These are phyloP conservation scores for Solanum hybrid DNA, from an alignment of 305 asterid genomes.

Conservation along the genomic window DNA sequence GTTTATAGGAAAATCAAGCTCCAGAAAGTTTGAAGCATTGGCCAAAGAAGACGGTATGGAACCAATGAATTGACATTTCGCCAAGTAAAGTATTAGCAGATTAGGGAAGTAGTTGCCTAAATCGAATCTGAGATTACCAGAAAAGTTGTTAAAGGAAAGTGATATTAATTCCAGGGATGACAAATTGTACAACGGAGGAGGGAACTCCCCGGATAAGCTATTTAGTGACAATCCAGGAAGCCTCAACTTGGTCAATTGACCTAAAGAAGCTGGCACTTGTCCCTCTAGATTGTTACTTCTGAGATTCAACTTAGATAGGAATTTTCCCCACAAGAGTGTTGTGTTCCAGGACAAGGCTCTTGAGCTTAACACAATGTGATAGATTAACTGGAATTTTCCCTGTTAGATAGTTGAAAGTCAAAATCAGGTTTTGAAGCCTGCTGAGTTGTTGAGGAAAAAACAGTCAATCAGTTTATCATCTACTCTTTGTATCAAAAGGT, in stretches of 20 bases:
- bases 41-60: constrained; percentile 15
- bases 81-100: not conserved
- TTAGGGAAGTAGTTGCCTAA: no score
- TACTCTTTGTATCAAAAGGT: no score
- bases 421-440: constrained; percentile 19
- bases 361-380: constrained; percentile 13
- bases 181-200: no score
- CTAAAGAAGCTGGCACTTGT: not conserved
- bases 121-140: no score
- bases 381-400: constrained; percentile 25
- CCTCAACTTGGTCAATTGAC: no score
- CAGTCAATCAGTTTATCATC: no score
- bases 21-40: constrained; percentile 13
- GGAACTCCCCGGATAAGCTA: no score
- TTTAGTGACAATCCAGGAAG: no score
- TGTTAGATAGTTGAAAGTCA: constrained; percentile 19
- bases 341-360: not conserved
- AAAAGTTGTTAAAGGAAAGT: no score
- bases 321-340: not conserved
- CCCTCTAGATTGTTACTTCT: constrained; percentile 13
- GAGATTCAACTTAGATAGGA: constrained; percentile 22
- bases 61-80: not conserved
- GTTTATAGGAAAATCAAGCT: constrained; percentile 3
- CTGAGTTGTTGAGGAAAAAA: constrained; percentile 22
- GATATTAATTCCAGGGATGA: no score